Evolutionary conservation across 2,329 filamentous ascomycete genomes (phyloP).

Genomic region (Fusarium tjaetaba): DNA sequence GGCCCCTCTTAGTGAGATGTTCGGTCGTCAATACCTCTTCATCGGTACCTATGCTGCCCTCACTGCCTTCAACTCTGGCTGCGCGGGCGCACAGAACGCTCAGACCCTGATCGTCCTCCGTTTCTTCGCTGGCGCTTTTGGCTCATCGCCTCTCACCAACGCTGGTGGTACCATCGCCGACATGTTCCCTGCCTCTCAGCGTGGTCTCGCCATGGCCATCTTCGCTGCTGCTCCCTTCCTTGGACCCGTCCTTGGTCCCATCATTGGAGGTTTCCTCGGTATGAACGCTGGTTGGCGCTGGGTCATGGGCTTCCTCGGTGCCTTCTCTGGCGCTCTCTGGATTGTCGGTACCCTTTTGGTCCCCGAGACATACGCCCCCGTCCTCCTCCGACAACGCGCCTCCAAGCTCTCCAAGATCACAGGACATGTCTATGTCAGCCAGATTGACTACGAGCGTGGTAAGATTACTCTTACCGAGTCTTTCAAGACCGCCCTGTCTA

Average conservation of each 20-base stretch:
- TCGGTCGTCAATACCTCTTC: constrained; percentile 71
- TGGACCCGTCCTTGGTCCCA: constrained; percentile 63
- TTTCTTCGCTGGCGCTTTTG: constrained; percentile 80
- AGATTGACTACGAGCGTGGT: constrained; percentile 46
- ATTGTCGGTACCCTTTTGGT: constrained; percentile 80
- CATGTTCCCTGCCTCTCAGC: constrained; percentile 79
- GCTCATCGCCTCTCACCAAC: constrained; percentile 66
- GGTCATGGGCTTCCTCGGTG: constrained; percentile 85
- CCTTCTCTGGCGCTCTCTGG: constrained; percentile 72
- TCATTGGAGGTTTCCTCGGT: constrained; percentile 75
- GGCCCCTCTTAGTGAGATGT: constrained; percentile 77
- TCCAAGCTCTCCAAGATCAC: constrained; percentile 34
- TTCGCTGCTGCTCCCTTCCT: constrained; percentile 82
- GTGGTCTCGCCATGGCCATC: constrained; percentile 83
- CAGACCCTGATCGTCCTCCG: constrained; percentile 76
- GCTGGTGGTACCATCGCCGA: constrained; percentile 76
- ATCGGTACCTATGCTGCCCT: constrained; percentile 70
- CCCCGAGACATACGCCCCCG: constrained; percentile 84
- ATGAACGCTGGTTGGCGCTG: constrained; percentile 79
- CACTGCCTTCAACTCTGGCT: constrained; percentile 79
- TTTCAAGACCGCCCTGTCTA: constrained; percentile 73
- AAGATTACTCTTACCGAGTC: constrained; percentile 53
- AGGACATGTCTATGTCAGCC: constrained; percentile 30
- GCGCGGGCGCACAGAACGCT: constrained; percentile 77
- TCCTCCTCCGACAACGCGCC: constrained; percentile 63